Percentiles rank a stretch among this genome's conserved stretches.
Evolutionary conservation across 2,329 filamentous ascomycete genomes (phyloP).

Genomic region (Curvularia sp.): DNA sequence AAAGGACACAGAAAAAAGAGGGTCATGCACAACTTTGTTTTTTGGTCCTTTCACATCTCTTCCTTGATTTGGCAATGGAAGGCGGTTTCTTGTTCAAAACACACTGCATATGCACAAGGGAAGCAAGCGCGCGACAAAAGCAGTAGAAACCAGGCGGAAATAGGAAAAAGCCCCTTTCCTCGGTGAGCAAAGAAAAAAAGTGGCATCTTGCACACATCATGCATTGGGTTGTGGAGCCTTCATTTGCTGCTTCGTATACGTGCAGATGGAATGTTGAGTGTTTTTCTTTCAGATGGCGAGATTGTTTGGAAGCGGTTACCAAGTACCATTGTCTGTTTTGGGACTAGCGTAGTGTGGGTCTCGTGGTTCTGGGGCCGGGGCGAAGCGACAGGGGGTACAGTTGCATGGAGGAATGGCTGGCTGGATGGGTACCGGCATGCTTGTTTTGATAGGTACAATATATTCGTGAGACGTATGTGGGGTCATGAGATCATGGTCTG

Average conservation of each 20-base stretch:
- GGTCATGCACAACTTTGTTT: neutral
- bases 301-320: neutral
- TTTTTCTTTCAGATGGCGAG: neutral
- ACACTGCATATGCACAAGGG: neutral
- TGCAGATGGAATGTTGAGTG: neutral
- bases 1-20: neutral
- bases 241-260: neutral
- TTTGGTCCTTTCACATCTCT: neutral
- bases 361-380: neutral
- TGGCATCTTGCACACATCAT: neutral
- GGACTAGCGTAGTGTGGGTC: conserved; percentile 4
- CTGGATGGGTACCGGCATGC: neutral
- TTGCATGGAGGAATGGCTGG: neutral
- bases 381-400: neutral
- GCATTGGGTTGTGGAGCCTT: neutral
- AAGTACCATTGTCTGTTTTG: conserved; percentile 17
- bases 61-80: too few relatives aligned
- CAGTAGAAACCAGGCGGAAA: neutral
- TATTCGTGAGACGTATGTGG: neutral
- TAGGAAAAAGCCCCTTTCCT: neutral
- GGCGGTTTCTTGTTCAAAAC: neutral
- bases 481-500: neutral
- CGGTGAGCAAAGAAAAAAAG: neutral
- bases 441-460: neutral
- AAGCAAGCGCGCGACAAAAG: neutral